Conservation (phyloP, 305 asterid species). For the Fraxinus platypoda region DNA sequence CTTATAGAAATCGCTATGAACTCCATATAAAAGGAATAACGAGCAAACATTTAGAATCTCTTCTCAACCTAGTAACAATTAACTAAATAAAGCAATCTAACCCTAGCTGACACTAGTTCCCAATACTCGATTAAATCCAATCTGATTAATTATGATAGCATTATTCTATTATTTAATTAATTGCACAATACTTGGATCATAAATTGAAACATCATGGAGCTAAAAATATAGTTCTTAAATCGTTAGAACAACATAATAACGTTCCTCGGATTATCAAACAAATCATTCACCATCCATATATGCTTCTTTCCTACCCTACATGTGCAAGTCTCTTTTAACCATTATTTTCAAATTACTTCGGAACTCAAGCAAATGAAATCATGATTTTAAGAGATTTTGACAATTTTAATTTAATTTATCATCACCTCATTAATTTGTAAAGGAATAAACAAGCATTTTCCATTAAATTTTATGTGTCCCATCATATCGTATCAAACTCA, state of each 20-base stretch:
- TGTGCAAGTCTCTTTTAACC: not conserved
- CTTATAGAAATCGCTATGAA: not conserved
- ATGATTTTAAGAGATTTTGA: too few species aligned
- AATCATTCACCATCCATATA: not conserved
- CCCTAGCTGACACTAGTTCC: not conserved
- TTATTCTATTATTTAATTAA: not conserved
- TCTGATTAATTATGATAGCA: not conserved
- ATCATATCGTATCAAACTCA: too few species aligned
- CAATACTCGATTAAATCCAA: not conserved
- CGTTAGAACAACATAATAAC: not conserved
- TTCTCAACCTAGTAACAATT: constrained; percentile 3
- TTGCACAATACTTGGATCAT: not conserved
- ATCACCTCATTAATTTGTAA: too few species aligned
- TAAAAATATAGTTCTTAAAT: too few species aligned
- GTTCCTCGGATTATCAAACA: not conserved
- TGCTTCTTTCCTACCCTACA: not conserved
- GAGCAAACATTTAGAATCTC: not conserved
- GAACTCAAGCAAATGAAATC: not conserved
- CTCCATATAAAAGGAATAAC: not conserved
- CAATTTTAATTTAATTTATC: too few species aligned
- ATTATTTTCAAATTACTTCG: not conserved
- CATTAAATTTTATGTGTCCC: too few species aligned
- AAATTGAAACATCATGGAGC: not conserved
- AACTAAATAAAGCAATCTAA: not conserved
- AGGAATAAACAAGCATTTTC: too few species aligned